phyloP scores from a whole-genome alignment of 768 basidiomycete genomes.

The Boletellus sp. region DNA sequence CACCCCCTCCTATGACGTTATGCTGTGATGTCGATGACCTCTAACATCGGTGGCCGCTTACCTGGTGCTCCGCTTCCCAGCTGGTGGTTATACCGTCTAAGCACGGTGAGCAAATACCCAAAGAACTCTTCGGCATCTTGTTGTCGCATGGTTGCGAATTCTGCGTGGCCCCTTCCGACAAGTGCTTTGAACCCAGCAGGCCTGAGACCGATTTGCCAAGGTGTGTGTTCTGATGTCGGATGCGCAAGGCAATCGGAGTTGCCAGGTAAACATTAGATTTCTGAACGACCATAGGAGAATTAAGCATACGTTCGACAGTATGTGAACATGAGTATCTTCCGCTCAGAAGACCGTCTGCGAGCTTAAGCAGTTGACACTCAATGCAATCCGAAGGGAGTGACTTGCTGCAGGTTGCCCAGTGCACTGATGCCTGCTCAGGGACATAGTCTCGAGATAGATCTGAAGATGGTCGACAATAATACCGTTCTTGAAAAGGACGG shows the following conservation, averaged over 20 bases:
- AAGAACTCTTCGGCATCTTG: slow-evolving; percentile 98
- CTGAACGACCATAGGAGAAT: slow-evolving; percentile 6
- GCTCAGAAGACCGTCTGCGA: slow-evolving; percentile 88
- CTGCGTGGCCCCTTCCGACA: slow-evolving; percentile 87
- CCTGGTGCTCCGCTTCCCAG: slow-evolving; percentile 35
- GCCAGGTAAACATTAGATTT: slow-evolving; percentile 15
- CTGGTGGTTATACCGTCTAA: slow-evolving; percentile 65
- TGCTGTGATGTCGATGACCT: not conserved
- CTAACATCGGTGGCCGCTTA: slow-evolving; percentile 5
- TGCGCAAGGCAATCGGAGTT: slow-evolving; percentile 33
- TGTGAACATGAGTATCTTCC: slow-evolving; percentile 82
- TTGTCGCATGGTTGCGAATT: slow-evolving; percentile 95
- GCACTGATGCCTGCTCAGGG: slow-evolving; percentile 38
- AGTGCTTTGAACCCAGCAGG: slow-evolving; percentile 85
- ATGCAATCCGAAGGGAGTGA: slow-evolving; percentile 77
- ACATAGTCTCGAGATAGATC: slow-evolving; percentile 9
- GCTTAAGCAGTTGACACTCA: slow-evolving; percentile 93
- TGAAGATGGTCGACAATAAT: slow-evolving; percentile 37
- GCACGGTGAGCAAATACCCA: slow-evolving; percentile 66
- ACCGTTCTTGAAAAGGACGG: slow-evolving; percentile 70
- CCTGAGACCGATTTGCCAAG: slow-evolving; percentile 71
- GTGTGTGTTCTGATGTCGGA: slow-evolving; percentile 18
- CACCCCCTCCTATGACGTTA: slow-evolving; percentile 25
- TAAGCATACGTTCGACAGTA: slow-evolving; percentile 24
- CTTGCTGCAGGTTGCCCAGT: slow-evolving; percentile 61